A percentile compares a stretch with the other conserved stretches of the same genome.
These are phyloP conservation scores for Clonostachys sp. DNA, from an alignment of 2,329 filamentous ascomycete genomes.

Conservation along the genomic window DNA sequence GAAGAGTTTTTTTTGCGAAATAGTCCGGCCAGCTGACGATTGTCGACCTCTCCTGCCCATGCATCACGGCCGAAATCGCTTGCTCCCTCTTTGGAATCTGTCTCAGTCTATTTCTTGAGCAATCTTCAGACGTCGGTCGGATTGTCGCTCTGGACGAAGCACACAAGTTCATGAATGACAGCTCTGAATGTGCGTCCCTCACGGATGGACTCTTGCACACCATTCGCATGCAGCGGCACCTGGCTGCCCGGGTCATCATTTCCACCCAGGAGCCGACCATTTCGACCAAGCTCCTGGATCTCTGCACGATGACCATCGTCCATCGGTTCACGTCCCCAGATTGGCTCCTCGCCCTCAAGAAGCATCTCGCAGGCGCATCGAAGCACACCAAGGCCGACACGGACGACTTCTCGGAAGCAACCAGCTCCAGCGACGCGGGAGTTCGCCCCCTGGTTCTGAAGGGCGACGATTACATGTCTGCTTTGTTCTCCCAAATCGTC, in stretches of 20 bases:
- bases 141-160: slow-evolving; percentile 73
- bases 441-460: neutral
- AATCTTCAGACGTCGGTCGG: slow-evolving; percentile 38
- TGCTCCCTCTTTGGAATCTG: slow-evolving; percentile 72
- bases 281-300: slow-evolving; percentile 61
- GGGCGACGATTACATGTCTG: slow-evolving; percentile 2
- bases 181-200: slow-evolving; percentile 48
- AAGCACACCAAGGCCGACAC: neutral
- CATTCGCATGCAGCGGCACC: slow-evolving; percentile 68
- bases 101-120: slow-evolving; percentile 60
- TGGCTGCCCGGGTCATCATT: slow-evolving; percentile 62
- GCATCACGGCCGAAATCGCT: slow-evolving; percentile 60
- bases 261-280: slow-evolving; percentile 76
- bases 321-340: slow-evolving; percentile 66
- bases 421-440: neutral
- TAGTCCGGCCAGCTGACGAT: slow-evolving; percentile 28
- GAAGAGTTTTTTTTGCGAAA: neutral
- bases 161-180: slow-evolving; percentile 66
- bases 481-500: slow-evolving; percentile 36
- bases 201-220: slow-evolving; percentile 58
- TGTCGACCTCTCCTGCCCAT: slow-evolving; percentile 69
- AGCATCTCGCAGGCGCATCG: slow-evolving; percentile 36
- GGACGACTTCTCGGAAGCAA: neutral
- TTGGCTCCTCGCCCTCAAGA: slow-evolving; percentile 45
- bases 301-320: slow-evolving; percentile 68